These are phyloP conservation scores for Xylaria digitata DNA, from an alignment of 2,329 filamentous ascomycete species.

Conservation along the genomic window DNA sequence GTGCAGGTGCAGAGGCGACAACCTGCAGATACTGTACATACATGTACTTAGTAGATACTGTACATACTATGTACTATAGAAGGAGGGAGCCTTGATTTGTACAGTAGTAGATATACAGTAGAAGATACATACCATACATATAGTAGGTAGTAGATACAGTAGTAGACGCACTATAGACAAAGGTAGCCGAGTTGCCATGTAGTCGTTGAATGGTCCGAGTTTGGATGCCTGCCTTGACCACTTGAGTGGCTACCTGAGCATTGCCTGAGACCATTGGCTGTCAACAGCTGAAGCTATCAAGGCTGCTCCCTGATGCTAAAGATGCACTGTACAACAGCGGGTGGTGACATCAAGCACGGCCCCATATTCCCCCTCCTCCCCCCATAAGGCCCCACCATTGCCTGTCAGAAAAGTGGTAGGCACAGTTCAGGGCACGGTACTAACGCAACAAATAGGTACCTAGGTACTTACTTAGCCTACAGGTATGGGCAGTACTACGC, in stretches of 20 bases:
- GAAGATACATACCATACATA: background rate
- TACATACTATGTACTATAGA: background rate
- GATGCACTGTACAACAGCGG: slow-evolving; percentile 29
- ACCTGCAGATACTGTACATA: slow-evolving; percentile 25
- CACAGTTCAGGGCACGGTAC: slow-evolving; percentile 1
- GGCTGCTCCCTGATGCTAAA: slow-evolving; percentile 4
- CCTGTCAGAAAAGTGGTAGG: background rate
- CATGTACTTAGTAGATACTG: slow-evolving; percentile 18
- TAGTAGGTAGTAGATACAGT: slow-evolving; percentile 15
- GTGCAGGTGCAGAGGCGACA: slow-evolving; percentile 34
- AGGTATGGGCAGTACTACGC: too few relatives aligned
- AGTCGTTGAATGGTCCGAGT: background rate
- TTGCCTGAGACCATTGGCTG: slow-evolving; percentile 20
- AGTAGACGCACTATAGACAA: background rate
- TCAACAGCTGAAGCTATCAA: slow-evolving; percentile 11
- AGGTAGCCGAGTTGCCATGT: background rate
- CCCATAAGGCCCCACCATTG: slow-evolving; percentile 12
- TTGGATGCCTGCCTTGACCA: background rate
- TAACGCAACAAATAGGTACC: too few relatives aligned
- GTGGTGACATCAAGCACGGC: slow-evolving; percentile 35
- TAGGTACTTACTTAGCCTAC: too few relatives aligned
- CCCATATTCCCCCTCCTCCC: background rate
- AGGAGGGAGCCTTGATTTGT: slow-evolving; percentile 23
- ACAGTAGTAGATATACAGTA: too few relatives aligned
- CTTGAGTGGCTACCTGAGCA: background rate